Conservation (phyloP, 371 early-diverging fungal species). For the Mortierella sp. region DNA sequence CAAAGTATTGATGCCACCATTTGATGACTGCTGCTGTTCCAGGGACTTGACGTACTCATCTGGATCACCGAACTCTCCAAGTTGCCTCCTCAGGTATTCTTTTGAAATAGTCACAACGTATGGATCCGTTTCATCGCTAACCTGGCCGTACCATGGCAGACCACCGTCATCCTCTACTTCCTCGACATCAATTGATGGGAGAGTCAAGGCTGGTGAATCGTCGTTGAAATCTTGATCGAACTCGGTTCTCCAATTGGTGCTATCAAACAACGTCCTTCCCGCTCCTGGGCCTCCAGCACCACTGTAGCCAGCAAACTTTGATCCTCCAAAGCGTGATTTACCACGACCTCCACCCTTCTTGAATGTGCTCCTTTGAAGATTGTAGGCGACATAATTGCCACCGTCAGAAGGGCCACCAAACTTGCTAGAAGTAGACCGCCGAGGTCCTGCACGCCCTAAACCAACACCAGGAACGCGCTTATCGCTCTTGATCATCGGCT, state of each 20-base stretch:
- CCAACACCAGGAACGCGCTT: conserved; percentile 32
- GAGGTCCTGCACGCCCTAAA: conserved; percentile 34
- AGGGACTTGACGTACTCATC: conserved; percentile 38
- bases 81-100: conserved; percentile 12
- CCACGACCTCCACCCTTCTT: conserved; percentile 35
- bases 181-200: conserved; percentile 3
- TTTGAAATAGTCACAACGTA: conserved; percentile 29
- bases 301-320: conserved; percentile 19
- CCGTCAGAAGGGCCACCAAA: conserved; percentile 15
- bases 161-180: conserved; percentile 19
- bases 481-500: conserved; percentile 46
- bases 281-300: conserved; percentile 8
- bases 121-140: conserved; percentile 30
- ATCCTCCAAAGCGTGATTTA: conserved; percentile 27
- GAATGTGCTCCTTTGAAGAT: conserved; percentile 30
- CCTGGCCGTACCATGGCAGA: conserved; percentile 44
- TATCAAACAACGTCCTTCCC: conserved; percentile 36
- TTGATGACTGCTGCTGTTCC: conserved; percentile 6
- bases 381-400: conserved; percentile 50
- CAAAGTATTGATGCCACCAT: not conserved
- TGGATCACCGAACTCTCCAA: conserved; percentile 39
- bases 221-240: conserved; percentile 42
- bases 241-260: conserved; percentile 38
- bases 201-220: conserved; percentile 19
- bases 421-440: conserved; percentile 10